Evolutionary conservation across 208 protist genomes (phyloP).

Genomic region (Acanthamoeba royreba): DNA sequence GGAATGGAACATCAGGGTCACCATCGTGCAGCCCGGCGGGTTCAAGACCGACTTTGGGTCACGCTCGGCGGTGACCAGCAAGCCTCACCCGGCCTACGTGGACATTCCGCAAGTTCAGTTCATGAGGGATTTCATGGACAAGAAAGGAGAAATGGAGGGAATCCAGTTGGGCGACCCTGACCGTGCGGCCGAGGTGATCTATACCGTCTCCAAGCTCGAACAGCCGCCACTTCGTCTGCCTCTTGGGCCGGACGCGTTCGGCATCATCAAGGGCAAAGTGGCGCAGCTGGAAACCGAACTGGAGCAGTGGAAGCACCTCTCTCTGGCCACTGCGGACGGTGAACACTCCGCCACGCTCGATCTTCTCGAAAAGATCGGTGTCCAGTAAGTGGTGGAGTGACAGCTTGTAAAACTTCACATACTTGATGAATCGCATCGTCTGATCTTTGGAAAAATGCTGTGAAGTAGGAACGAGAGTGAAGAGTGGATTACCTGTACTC

Average conservation of each 20-base stretch:
- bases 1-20: constrained; percentile 31
- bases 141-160: neutral
- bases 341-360: too few species aligned
- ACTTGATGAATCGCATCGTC: too few species aligned
- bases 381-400: too few species aligned
- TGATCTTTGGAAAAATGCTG: too few species aligned
- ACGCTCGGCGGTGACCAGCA: neutral
- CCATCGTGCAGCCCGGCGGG: constrained; percentile 36
- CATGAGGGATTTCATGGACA: neutral
- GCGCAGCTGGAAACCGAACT: neutral
- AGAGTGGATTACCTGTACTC: too few species aligned
- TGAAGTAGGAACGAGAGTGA: too few species aligned
- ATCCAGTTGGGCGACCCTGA: constrained; percentile 6
- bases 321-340: too few species aligned
- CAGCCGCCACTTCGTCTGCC: neutral
- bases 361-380: too few species aligned
- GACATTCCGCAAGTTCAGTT: neutral
- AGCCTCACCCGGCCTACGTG: constrained; percentile 29
- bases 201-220: neutral
- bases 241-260: neutral
- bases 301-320: neutral
- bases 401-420: too few species aligned
- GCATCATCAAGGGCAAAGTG: neutral
- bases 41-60: constrained; percentile 4
- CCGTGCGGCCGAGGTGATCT: neutral